Evolutionary conservation across 2,329 filamentous ascomycete species (phyloP), one percentile per base, ranked within the genome.

Genomic region (Leptographium galeiforme): DNA sequence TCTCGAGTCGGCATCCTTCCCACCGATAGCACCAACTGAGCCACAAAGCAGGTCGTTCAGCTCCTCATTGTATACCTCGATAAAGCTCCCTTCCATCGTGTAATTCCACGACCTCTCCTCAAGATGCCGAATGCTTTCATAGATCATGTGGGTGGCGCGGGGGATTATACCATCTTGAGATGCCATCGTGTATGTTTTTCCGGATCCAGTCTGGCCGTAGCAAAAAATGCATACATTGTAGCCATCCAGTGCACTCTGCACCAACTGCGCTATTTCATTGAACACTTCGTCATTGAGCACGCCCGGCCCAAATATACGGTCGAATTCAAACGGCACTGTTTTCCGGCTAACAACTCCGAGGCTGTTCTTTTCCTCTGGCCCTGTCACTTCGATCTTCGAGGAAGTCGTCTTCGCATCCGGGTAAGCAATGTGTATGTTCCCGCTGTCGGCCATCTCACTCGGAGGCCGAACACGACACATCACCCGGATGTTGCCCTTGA

Each of bases 211-310:
- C 68, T 98, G 93, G 45, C 93, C 93, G 64, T 98, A 98, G 65
- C 90, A 96, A 70, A 98, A 95, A 58, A 98, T 97, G 68, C 91
- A 97, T 51, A 98, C 93, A 61, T 97, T 98, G 72, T 95, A 98
- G 1, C 93, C 93, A 63, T 98, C 93, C 41, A 98, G 76, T 0
- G 94, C 93, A 61, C 88, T 95, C 68, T 98, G 93, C 1, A 98
- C 90, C 38, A 98, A 79, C 65, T 98, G 93, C 54, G 89, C 94
- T 64, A 97, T 97, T 65, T 98, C 93, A 53, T 87, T 88, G 64
- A 98, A 98, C 1, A 98, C 84, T 59, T 95, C 85, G 18, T 81
- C 75, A 64, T 98, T 98, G 60, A 84, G 78, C 1, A 84, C 81
- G 0, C 72, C 69, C 0, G 90, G 89, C 0, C 83, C 78, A 63